A percentile compares a stretch with the other conserved stretches of the same genome.
Evolutionary conservation across 2,329 filamentous ascomycete genomes (phyloP).

Genomic region (Raffaelea deltoideospora): DNA sequence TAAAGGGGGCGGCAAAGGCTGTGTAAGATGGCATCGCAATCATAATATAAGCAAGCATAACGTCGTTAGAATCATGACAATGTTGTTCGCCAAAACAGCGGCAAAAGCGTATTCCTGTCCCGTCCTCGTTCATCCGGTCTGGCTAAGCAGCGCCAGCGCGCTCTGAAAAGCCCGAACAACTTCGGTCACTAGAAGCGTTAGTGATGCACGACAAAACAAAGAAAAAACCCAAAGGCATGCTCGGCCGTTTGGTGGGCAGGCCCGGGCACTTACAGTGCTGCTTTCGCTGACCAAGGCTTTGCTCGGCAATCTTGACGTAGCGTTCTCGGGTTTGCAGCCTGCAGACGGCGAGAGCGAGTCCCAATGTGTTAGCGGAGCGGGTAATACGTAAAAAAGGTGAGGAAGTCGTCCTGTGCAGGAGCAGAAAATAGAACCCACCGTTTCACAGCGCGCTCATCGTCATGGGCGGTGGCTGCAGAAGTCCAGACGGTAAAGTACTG

Average conservation of each 20-base stretch:
- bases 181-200: slow-evolving; percentile 26
- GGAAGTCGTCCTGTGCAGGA: not conserved
- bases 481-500: slow-evolving; percentile 76
- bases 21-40: too few species aligned
- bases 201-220: slow-evolving; percentile 4
- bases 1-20: too few species aligned
- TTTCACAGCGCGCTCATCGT: slow-evolving; percentile 63
- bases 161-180: slow-evolving; percentile 49
- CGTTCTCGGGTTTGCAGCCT: slow-evolving; percentile 67
- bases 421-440: slow-evolving; percentile 31
- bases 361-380: too few species aligned
- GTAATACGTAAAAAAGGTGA: slow-evolving; percentile 4
- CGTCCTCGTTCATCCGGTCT: too few species aligned
- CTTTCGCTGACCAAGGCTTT: slow-evolving; percentile 56
- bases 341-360: too few species aligned
- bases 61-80: too few species aligned
- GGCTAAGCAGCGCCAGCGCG: slow-evolving; percentile 39
- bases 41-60: too few species aligned
- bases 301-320: slow-evolving; percentile 62
- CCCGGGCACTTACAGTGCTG: slow-evolving; percentile 52
- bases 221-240: not conserved
- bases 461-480: slow-evolving; percentile 52
- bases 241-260: not conserved
- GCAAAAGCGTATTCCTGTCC: too few species aligned
- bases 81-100: too few species aligned